Base-by-base conservation (phyloP, 2,329 filamentous ascomycete species). In the Penicillium sp. region DNA sequence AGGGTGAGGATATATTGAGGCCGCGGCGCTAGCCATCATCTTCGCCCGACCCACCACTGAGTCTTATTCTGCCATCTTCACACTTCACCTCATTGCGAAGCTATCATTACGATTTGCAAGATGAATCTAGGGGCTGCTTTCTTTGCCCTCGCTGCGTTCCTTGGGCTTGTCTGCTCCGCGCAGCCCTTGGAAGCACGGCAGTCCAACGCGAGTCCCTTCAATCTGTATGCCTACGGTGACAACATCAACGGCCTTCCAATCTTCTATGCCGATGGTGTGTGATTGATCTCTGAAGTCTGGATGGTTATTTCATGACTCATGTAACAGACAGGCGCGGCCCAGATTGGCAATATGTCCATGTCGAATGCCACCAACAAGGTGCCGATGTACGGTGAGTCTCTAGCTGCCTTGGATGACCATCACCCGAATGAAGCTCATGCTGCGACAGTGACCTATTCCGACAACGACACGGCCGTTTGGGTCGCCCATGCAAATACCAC, bases 161-260 rank as follows among this genome's bases (percentile, higher is more conserved):
- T 28, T n/a, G 28, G 6, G 11, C 10, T 23, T 21, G 32, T 2
- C 6, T 36, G n/a, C 18, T 19, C 4, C 13, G 16, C 17, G 23
- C 39, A 14, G 7, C 14, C 3, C 13, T 34, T 14, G 18, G 37
- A 27, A 6, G 14, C 7, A 11, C 21, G 25, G 14, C 11, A n/a
- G 25, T 27, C 25, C 25, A 27, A n/a, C 6, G 10, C 25, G 10
- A 27, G 4, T n/a, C 25, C 19, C 16, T 40, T 44, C 15, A 21
- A 21, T 7, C 33, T 44, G 16, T 44, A 44, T 37, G 41, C 41
- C 28, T 40, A 40, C n/a, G 41, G 41, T 10, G 36, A 36, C 7
- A 32, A 36, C 11, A 11, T 44, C 10, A 37, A 38, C n/a, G 42
- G 33, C 3, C 30, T 41, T 28, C 32, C 37, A 18, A 28, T 45